Evolutionary conservation across 2,329 filamentous ascomycete species (phyloP).

Genomic region (Nemania bipapillata): DNA sequence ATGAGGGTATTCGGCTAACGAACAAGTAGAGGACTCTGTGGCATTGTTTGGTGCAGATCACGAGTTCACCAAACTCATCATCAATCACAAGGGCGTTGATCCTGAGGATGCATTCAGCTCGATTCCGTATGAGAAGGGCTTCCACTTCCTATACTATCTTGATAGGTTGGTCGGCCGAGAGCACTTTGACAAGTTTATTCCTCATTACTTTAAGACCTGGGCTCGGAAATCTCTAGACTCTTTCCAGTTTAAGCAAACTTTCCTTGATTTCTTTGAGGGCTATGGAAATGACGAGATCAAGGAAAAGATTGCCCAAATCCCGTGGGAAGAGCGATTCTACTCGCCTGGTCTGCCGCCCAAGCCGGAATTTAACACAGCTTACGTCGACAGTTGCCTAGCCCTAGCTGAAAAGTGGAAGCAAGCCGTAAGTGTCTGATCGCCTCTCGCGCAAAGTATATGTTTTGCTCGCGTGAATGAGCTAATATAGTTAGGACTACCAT

Average conservation of each 20-base stretch:
- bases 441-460: slow-evolving; percentile 44
- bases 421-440: slow-evolving; percentile 55
- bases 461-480: slow-evolving; percentile 29
- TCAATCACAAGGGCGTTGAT: slow-evolving; percentile 87
- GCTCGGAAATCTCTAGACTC: slow-evolving; percentile 88
- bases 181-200: slow-evolving; percentile 96
- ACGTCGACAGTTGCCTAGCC: slow-evolving; percentile 85
- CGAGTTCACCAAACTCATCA: slow-evolving; percentile 90
- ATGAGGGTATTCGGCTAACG: slow-evolving; percentile 18
- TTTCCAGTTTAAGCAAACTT: slow-evolving; percentile 90
- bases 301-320: slow-evolving; percentile 75
- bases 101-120: slow-evolving; percentile 95
- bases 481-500: slow-evolving; percentile 62
- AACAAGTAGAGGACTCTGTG: slow-evolving; percentile 74
- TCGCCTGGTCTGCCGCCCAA: slow-evolving; percentile 88
- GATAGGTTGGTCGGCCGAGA: slow-evolving; percentile 84
- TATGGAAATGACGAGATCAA: slow-evolving; percentile 70
- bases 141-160: slow-evolving; percentile 90
- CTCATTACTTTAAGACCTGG: slow-evolving; percentile 90
- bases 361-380: slow-evolving; percentile 86
- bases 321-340: slow-evolving; percentile 93
- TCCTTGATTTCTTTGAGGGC: slow-evolving; percentile 82
- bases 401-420: slow-evolving; percentile 84
- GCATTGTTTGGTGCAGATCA: slow-evolving; percentile 82
- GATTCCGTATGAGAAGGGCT: slow-evolving; percentile 95